Evolutionary conservation across 2,329 filamentous ascomycete genomes (phyloP), one percentile per base, ranked within the genome.

Genomic region (Trichothecium roseum): DNA sequence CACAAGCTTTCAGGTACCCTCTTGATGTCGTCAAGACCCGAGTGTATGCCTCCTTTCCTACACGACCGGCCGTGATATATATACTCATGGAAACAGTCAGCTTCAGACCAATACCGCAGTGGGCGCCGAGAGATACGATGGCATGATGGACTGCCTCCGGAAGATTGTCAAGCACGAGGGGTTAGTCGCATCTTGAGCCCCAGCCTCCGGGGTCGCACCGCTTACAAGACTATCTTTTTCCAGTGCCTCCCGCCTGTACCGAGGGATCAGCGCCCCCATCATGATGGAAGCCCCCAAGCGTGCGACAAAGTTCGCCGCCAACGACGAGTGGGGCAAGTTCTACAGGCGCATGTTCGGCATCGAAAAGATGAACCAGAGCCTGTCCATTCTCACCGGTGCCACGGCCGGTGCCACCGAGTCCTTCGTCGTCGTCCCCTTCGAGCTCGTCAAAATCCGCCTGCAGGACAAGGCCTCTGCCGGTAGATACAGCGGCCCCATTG

Each of bases 221-320:
- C 44, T 35, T 28, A 39, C 28, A 32, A 28, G 14, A 27, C 20
- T 24, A 6, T 16, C 9, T 34, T 37, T n/a, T 32, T 18, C 17
- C 49, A 91, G 85, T 41, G 79, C 84, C 62, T 91, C 85, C 42
- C 79, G 89, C 47, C 72, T 98, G 41, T 98, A 98, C 69, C 86
- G 91, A 48, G 91, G 91, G 54, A 98, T 98, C 61, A 79, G 75
- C 30, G 89, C 91, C 18, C 91, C 91, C 34, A 96, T 98, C 54
- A 74, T 96, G 47, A 98, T 98, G 89, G 89, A 96, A 64, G 88
- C 88, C 41, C 62, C 67, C 52, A 94, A 94, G 76, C 78, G 87
- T 65, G 89, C 89, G 30, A 96, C 86, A 68, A 98, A 98, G 64
- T 98, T 98, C 63, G 89, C 91, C 32, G 91, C 91, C 64, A 98